Percentiles rank a stretch among this genome's conserved stretches.
Evolutionary conservation across 75 land plant genomes (phyloP).

Genomic region (Picea glauca): DNA sequence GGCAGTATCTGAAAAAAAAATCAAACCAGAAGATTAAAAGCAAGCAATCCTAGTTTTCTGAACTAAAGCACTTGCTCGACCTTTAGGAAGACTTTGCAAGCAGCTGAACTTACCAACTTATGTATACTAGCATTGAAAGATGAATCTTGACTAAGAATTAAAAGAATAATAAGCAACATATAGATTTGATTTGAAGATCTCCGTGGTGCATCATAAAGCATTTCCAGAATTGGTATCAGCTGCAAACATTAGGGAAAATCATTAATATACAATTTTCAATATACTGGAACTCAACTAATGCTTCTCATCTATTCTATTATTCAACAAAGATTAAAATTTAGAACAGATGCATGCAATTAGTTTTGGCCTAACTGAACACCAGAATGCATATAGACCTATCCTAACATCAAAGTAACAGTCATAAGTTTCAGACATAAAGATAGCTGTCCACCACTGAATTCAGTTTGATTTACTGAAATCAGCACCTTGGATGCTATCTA

Average conservation of each 20-base stretch:
- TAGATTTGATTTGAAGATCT: constrained; percentile 83
- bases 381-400: too few species aligned
- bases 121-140: constrained; percentile 90
- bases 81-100: background rate
- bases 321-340: too few species aligned
- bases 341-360: too few species aligned
- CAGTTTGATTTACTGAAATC: too few species aligned
- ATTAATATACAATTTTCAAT: background rate
- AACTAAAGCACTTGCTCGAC: background rate
- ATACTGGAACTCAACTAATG: background rate
- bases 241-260: constrained; percentile 26
- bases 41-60: background rate
- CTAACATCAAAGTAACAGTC: too few species aligned
- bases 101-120: constrained; percentile 54
- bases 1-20: constrained; percentile 53
- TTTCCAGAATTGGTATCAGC: constrained; percentile 82
- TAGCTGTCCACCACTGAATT: too few species aligned
- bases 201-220: constrained; percentile 72
- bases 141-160: constrained; percentile 90
- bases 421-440: too few species aligned
- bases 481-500: too few species aligned
- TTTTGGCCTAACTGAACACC: too few species aligned
- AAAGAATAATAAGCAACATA: constrained; percentile 81
- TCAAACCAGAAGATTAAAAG: background rate
- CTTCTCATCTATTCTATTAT: background rate